Evolutionary conservation across 1,284 basidiomycete species (phyloP).

Genomic region (Fomitiporia mediterranea): DNA sequence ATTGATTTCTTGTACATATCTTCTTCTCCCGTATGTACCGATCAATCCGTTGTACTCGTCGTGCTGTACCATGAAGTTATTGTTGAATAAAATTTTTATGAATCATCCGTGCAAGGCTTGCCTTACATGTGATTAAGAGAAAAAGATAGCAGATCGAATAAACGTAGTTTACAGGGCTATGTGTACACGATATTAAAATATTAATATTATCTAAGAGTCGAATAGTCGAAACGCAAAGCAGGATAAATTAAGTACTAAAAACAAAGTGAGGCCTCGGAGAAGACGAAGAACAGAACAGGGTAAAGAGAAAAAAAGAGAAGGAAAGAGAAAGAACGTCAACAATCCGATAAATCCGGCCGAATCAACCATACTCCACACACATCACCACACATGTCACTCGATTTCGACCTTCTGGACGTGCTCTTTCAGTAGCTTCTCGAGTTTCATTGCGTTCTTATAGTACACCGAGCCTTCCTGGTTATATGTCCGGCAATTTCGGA

Average conservation of each 20-base stretch:
- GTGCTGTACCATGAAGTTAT: neutral
- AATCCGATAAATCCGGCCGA: too few species aligned
- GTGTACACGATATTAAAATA: too few species aligned
- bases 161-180: too few species aligned
- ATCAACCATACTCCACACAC: too few species aligned
- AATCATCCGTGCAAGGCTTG: neutral
- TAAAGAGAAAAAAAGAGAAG: neutral
- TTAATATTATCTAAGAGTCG: too few species aligned
- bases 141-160: too few species aligned
- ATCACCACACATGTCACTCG: too few species aligned
- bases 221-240: too few species aligned
- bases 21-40: neutral
- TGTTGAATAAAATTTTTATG: neutral
- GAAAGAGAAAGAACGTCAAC: too few species aligned
- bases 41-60: neutral
- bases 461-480: slow-evolving; percentile 87
- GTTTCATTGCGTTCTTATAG: slow-evolving; percentile 78
- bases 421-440: slow-evolving; percentile 70
- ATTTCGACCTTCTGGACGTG: slow-evolving; percentile 33
- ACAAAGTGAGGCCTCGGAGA: neutral
- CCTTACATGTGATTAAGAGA: too few species aligned
- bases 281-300: neutral
- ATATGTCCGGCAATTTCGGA: slow-evolving; percentile 89
- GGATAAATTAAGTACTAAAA: neutral
- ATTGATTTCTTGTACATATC: neutral